Percentiles rank a stretch among this genome's conserved stretches.
Conservation (phyloP, 371 early-diverging fungal genomes). For the Zychaea mexicana region DNA sequence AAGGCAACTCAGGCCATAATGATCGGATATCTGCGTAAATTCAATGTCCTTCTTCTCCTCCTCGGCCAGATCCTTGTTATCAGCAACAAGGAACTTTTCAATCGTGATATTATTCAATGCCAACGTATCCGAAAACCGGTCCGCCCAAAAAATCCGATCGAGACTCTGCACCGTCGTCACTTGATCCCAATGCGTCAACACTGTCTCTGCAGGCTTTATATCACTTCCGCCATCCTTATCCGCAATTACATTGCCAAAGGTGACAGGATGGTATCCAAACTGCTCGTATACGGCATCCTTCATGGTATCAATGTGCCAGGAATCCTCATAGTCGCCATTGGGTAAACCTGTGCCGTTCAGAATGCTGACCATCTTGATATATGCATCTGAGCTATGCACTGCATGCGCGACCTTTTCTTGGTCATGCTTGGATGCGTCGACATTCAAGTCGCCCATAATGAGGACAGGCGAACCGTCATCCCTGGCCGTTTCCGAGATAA, state of each 20-base stretch:
- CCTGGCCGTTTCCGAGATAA: conserved; percentile 52
- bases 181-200: conserved; percentile 60
- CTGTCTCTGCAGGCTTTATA: conserved; percentile 54
- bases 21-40: conserved; percentile 50
- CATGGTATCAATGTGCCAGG: conserved; percentile 25
- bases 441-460: conserved; percentile 77
- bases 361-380: conserved; percentile 67
- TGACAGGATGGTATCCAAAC: conserved; percentile 76
- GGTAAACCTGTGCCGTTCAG: conserved; percentile 59
- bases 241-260: conserved; percentile 66
- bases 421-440: conserved; percentile 55
- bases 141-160: conserved; percentile 67
- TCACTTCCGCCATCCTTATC: conserved; percentile 32
- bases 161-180: conserved; percentile 63
- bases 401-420: conserved; percentile 23
- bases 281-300: conserved; percentile 58
- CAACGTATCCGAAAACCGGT: conserved; percentile 10
- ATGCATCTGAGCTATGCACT: conserved; percentile 56
- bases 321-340: conserved; percentile 8
- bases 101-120: conserved; percentile 23
- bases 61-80: conserved; percentile 17
- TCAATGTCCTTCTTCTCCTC: conserved; percentile 15
- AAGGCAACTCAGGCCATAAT: conserved; percentile 11
- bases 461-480: conserved; percentile 52
- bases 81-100: conserved; percentile 32